Evolutionary conservation across 108 stramenopile genomes (phyloP).

Genomic region (Parietichytrium sp.): DNA sequence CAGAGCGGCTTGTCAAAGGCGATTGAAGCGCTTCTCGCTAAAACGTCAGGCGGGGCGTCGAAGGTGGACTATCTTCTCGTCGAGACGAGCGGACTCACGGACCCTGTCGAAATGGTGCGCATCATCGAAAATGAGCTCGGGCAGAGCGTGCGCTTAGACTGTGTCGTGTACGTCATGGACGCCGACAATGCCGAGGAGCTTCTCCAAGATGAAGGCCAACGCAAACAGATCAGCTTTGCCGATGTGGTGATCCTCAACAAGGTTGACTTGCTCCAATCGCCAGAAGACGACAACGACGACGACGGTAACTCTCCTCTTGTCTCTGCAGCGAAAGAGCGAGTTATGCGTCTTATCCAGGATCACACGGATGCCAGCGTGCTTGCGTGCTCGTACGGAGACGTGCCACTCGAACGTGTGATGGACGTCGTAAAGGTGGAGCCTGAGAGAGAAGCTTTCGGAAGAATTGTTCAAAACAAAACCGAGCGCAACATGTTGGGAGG

Average conservation of each 20-base stretch:
- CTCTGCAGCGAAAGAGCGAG: not conserved
- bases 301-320: too few relatives aligned
- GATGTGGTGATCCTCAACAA: conserved; percentile 35
- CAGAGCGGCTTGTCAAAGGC: conserved; percentile 7
- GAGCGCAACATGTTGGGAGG: not conserved
- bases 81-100: conserved; percentile 35
- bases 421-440: conserved; percentile 5
- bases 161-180: conserved; percentile 5
- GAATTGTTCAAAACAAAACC: not conserved
- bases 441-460: conserved; percentile 1
- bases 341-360: not conserved
- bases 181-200: not conserved
- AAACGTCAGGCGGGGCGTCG: not conserved
- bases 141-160: not conserved
- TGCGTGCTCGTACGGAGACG: not conserved
- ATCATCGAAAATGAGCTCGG: not conserved
- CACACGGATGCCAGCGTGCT: not conserved
- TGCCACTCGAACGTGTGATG: not conserved
- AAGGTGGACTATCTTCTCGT: conserved; percentile 36
- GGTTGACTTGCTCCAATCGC: not conserved
- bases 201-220: not conserved
- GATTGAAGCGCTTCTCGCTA: not conserved
- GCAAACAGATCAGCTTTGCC: conserved; percentile 7
- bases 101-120: conserved; percentile 31
- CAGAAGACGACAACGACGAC: too few relatives aligned